Conservation (phyloP, 1,284 basidiomycete species). For the Trametes polyzona region DNA sequence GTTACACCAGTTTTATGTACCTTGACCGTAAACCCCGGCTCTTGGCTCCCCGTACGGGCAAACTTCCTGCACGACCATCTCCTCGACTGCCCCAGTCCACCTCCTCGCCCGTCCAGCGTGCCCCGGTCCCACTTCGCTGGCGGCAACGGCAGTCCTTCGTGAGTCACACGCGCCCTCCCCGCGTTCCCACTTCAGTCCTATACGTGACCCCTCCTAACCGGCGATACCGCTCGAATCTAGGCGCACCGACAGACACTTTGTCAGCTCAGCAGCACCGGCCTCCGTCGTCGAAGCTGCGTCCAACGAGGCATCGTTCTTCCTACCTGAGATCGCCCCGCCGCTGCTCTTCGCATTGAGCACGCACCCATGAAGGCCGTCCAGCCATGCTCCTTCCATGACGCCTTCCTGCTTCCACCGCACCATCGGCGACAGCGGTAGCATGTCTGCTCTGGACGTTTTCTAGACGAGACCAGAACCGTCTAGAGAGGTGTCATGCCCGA, state of each 20-base stretch:
- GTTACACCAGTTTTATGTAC: slow-evolving; percentile 4
- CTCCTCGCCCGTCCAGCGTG: background rate
- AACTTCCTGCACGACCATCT: background rate
- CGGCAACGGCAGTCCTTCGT: background rate
- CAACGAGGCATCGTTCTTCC: no score
- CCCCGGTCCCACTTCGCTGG: background rate
- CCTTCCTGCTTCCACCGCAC: background rate
- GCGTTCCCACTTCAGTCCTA: background rate
- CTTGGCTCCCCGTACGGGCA: background rate
- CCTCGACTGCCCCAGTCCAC: background rate
- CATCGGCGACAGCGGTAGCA: background rate
- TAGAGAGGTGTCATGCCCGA: background rate
- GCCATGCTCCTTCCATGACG: background rate
- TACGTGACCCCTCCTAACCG: background rate
- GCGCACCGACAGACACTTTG: background rate
- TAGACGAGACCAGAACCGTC: background rate
- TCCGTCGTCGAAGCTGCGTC: no score
- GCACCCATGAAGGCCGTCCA: background rate
- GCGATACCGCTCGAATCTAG: background rate
- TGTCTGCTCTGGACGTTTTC: background rate
- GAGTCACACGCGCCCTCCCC: background rate
- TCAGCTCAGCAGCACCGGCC: no score
- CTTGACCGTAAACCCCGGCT: background rate
- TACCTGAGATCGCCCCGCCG: background rate
- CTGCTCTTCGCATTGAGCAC: background rate